Base-by-base conservation (phyloP, 768 basidiomycete species). In the Hemileccinum rubropunctum region DNA sequence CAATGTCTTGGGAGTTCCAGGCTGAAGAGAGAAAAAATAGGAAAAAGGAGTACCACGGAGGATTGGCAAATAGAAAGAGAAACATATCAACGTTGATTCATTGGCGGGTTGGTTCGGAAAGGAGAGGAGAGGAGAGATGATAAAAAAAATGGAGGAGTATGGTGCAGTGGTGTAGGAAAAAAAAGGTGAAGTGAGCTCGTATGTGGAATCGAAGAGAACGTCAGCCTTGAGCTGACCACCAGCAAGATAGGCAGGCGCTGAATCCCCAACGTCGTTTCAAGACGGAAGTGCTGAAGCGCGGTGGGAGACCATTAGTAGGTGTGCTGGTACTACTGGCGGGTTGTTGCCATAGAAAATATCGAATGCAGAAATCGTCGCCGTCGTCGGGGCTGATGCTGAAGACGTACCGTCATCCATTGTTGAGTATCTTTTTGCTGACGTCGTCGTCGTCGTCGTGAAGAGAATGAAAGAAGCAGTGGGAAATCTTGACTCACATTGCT, bases 1-100 rank as follows among this genome's bases (percentile, higher is more conserved):
- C 87, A 55, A 88, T 87, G 57, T 90, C 88, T 81, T 86, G 84
- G 32, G 84, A 80, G 73, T 88, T 86, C 88, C 87, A 89, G 63
- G 88, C 88, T 88, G 82, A 65, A 63, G 54, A 61, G 59, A 47
- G n/a, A n/a, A n/a, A n/a, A n/a, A n/a, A n/a, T n/a, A n/a, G n/a
- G n/a, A n/a, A 45, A 40, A 48, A 53, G 47, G 26, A 33, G 47
- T 21, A 37, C 52, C 58, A 36, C 45, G 2, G 28, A 12, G 51
- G 51, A 43, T 52, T 45, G 34, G 58, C 61, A 62, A 70, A 66
- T 50, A 56, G 64, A 64, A 63, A 66, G n/a, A 66, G 64, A 64
- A 69, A 65, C 52, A 67, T 63, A 72, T 76, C 68, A 80, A 76
- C 38, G 68, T 65, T 37, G 73, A 64, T 71, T 66, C 63, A 72